Evolutionary conservation across 2,329 filamentous ascomycete genomes (phyloP).

Genomic region (Coccinonectria pachysandricola): DNA sequence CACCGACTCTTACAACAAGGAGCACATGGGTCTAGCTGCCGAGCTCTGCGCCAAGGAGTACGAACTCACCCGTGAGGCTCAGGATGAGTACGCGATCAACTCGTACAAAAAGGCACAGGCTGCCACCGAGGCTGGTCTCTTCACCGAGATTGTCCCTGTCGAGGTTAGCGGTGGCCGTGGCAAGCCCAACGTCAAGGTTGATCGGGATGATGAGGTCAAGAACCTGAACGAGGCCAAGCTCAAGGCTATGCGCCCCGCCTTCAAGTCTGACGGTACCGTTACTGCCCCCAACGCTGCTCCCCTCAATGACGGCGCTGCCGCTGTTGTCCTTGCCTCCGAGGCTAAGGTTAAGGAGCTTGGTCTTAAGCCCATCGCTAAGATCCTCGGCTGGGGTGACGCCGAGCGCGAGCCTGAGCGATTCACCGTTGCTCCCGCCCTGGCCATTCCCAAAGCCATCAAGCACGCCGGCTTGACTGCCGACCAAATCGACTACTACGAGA

Average conservation of each 20-base stretch:
- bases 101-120: conserved; percentile 90
- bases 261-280: conserved; percentile 76
- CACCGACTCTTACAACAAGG: conserved; percentile 87
- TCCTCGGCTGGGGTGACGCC: conserved; percentile 93
- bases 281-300: conserved; percentile 95
- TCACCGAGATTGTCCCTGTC: conserved; percentile 83
- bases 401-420: conserved; percentile 88
- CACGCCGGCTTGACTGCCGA: conserved; percentile 75
- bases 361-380: conserved; percentile 89
- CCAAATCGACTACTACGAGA: conserved; percentile 88
- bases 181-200: conserved; percentile 73
- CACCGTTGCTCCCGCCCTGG: conserved; percentile 85
- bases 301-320: conserved; percentile 88
- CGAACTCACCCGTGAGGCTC: conserved; percentile 67
- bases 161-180: conserved; percentile 81
- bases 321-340: conserved; percentile 88
- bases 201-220: conserved; percentile 90
- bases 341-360: conserved; percentile 85
- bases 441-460: conserved; percentile 94
- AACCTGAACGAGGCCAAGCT: conserved; percentile 83
- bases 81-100: conserved; percentile 93
- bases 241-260: conserved; percentile 73
- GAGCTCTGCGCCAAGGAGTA: conserved; percentile 89
- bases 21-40: conserved; percentile 90
- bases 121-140: conserved; percentile 70